Evolutionary conservation across 169 alveolate species (phyloP).

Genomic region (Plasmodium coatneyi): DNA sequence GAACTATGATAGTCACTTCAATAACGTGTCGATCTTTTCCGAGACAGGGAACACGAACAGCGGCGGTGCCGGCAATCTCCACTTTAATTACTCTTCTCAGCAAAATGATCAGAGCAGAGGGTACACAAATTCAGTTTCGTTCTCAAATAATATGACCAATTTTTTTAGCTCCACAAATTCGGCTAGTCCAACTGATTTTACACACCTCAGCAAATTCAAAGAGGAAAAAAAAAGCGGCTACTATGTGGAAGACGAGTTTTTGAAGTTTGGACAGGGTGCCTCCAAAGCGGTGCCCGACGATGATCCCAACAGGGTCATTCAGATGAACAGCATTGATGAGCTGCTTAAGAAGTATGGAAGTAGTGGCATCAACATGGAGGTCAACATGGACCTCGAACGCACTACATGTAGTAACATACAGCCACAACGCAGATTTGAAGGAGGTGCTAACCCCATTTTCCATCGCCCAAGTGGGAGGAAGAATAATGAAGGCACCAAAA

Average conservation of each 20-base stretch:
- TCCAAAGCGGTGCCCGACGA: neutral
- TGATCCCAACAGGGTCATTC: neutral
- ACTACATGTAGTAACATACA: neutral
- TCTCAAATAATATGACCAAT: constrained; percentile 1
- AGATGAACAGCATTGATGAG: constrained; percentile 10
- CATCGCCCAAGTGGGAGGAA: neutral
- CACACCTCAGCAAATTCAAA: neutral
- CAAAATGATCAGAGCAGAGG: constrained; percentile 24
- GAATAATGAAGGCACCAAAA: neutral
- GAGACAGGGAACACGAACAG: neutral
- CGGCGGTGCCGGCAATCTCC: neutral
- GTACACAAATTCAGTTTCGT: constrained; percentile 9
- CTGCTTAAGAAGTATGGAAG: constrained; percentile 8
- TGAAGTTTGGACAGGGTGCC: neutral
- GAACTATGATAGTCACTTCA: constrained; percentile 27
- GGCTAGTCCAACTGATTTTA: neutral
- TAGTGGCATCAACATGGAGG: neutral
- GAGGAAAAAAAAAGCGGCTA: neutral
- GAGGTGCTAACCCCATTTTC: neutral
- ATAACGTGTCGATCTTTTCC: neutral
- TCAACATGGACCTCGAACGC: no score
- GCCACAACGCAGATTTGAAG: neutral
- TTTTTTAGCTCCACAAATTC: constrained; percentile 3
- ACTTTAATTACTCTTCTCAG: neutral
- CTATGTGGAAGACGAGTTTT: constrained; percentile 20